Evolutionary conservation across 2,329 filamentous ascomycete genomes (phyloP).

Genomic region (Waltergamsia citrina): DNA sequence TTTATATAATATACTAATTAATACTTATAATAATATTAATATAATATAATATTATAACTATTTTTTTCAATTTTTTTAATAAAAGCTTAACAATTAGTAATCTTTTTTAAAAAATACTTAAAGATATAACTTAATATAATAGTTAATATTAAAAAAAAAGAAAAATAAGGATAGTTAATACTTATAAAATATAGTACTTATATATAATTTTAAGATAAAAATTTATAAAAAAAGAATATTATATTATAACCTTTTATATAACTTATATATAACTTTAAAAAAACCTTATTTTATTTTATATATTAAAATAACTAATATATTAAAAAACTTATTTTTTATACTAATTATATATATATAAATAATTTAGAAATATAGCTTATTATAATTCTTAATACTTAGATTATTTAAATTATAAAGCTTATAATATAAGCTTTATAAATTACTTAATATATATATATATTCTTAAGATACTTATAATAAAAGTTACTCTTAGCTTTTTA

Average conservation of each 20-base stretch:
- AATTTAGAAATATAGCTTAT: too few species aligned
- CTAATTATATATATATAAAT: too few species aligned
- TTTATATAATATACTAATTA: neutral
- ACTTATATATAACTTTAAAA: conserved; percentile 1
- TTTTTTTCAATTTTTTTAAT: neutral
- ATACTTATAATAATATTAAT: neutral
- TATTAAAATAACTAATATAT: too few species aligned
- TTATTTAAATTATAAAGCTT: too few species aligned
- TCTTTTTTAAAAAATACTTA: neutral
- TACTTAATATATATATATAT: too few species aligned
- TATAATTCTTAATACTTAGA: too few species aligned
- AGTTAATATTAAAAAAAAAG: neutral
- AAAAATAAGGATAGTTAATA: too few species aligned
- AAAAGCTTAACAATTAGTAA: neutral
- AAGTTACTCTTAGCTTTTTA: too few species aligned
- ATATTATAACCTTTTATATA: conserved; percentile 3
- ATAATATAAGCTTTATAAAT: too few species aligned
- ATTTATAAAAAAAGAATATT: conserved; percentile 1
- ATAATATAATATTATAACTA: neutral
- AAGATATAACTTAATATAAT: conserved; percentile 2
- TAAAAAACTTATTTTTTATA: too few species aligned
- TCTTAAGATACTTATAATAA: too few species aligned
- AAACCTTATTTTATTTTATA: too few species aligned
- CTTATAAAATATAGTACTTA: neutral
- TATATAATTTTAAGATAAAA: conserved; percentile 1